A percentile compares a stretch with the other conserved stretches of the same genome.
Evolutionary conservation across 495 filamentous ascomycete species (phyloP).

Genomic region (Xylaria telfairii): DNA sequence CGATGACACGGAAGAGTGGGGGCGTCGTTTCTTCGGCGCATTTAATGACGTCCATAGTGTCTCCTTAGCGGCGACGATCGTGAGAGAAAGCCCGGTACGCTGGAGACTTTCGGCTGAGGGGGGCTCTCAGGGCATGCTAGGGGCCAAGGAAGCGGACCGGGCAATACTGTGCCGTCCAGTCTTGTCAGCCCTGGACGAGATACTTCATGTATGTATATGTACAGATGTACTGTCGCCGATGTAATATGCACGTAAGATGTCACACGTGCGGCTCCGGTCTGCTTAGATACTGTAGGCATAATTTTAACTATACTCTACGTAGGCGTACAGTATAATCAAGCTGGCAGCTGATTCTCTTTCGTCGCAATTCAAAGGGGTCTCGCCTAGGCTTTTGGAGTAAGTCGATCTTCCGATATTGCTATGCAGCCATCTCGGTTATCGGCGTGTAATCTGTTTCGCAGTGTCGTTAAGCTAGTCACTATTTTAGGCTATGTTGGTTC

Average conservation of each 20-base stretch:
- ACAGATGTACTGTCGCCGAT: neutral
- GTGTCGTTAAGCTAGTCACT: conserved; percentile 4
- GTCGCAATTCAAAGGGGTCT: neutral
- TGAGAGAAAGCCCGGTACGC: conserved; percentile 8
- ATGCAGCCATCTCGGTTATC: conserved; percentile 15
- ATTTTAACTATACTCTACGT: too few relatives aligned
- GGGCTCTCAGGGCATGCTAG: neutral
- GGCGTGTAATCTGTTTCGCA: neutral
- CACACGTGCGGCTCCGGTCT: conserved; percentile 15
- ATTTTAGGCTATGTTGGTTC: conserved; percentile 24
- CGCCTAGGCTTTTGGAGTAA: conserved; percentile 22
- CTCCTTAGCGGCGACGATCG: conserved; percentile 13
- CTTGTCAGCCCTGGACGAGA: neutral
- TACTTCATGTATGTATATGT: too few relatives aligned
- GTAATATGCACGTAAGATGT: conserved; percentile 2
- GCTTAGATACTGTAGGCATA: too few relatives aligned
- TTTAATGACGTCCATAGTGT: conserved; percentile 8
- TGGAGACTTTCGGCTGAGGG: conserved; percentile 12
- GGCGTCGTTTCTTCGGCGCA: neutral
- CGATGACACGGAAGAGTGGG: neutral
- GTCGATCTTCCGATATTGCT: conserved; percentile 21
- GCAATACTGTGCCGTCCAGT: neutral
- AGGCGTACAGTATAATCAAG: too few relatives aligned
- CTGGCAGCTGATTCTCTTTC: neutral
- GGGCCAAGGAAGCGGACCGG: neutral